Evolutionary conservation across 306 rosid genomes (phyloP).

Genomic region (Abrus precatorius): DNA sequence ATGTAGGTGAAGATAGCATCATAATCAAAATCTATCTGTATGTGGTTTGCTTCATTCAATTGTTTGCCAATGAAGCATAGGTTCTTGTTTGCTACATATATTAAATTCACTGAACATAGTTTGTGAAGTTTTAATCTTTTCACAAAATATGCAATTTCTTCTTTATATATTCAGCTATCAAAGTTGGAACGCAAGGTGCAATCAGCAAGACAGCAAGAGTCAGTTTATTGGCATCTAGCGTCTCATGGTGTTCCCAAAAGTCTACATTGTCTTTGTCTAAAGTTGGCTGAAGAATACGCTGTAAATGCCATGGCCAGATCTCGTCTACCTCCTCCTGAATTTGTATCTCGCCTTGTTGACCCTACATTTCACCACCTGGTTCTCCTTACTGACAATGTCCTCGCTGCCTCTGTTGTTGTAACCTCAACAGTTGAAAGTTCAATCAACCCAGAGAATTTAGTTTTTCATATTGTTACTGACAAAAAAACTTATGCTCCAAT

Average conservation of each 20-base stretch:
- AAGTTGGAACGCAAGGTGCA: conserved; percentile 85
- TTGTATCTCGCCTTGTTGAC: conserved; percentile 73
- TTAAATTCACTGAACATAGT: neutral
- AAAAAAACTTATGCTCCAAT: conserved; percentile 88
- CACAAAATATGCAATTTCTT: conserved; percentile 41
- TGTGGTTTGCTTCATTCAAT: conserved; percentile 17
- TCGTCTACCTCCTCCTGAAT: conserved; percentile 86
- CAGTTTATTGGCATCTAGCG: conserved; percentile 89
- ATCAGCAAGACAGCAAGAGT: conserved; percentile 75
- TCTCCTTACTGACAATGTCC: conserved; percentile 87
- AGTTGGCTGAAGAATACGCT: conserved; percentile 88
- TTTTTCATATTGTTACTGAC: conserved; percentile 88
- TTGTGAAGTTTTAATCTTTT: conserved; percentile 15
- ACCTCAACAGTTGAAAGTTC: conserved; percentile 76
- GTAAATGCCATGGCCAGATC: conserved; percentile 85
- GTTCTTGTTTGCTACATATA: conserved; percentile 1
- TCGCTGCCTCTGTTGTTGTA: conserved; percentile 91
- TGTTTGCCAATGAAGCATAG: conserved; percentile 23
- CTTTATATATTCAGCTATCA: conserved; percentile 62
- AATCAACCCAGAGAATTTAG: conserved; percentile 72
- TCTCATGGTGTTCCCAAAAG: conserved; percentile 87
- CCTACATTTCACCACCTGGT: conserved; percentile 75
- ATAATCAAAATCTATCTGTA: neutral
- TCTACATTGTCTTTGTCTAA: conserved; percentile 85
- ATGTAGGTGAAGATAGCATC: neutral